Evolutionary conservation across 257 asterid species (phyloP).

Genomic region (Orobanche coerulescens): DNA sequence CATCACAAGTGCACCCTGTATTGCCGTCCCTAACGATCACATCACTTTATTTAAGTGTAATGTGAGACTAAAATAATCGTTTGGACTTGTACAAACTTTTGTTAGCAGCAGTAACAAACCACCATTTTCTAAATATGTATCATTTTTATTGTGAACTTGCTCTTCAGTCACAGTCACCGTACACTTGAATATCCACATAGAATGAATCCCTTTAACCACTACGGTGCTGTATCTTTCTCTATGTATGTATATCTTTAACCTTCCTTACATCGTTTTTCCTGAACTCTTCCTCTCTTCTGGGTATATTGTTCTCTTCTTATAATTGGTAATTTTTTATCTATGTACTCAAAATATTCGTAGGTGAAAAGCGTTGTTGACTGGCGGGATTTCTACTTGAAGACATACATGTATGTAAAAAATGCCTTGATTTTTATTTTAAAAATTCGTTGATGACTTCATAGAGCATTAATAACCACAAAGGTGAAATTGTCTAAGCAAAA

Average conservation of each 20-base stretch:
- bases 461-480: background rate
- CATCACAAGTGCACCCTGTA: background rate
- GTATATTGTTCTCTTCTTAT: slow-evolving; percentile 11
- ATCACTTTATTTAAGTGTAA: background rate
- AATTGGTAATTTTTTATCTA: background rate
- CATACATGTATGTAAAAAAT: slow-evolving; percentile 63
- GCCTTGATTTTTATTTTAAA: slow-evolving; percentile 8
- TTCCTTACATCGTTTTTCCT: slow-evolving; percentile 12
- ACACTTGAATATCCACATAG: background rate
- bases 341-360: slow-evolving; percentile 30
- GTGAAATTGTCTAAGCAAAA: background rate
- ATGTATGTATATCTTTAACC: background rate
- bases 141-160: background rate
- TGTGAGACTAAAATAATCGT: background rate
- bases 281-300: background rate
- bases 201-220: background rate
- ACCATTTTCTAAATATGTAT: background rate
- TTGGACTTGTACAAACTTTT: background rate
- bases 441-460: background rate
- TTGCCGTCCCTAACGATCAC: no score
- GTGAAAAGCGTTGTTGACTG: slow-evolving; percentile 90
- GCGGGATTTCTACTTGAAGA: slow-evolving; percentile 75
- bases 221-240: background rate
- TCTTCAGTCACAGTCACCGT: background rate
- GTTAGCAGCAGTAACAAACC: background rate